Percentiles rank a stretch among this genome's conserved stretches.
phyloP scores from a whole-genome alignment of 495 filamentous ascomycete species.

The Sordaria brevicollis region DNA sequence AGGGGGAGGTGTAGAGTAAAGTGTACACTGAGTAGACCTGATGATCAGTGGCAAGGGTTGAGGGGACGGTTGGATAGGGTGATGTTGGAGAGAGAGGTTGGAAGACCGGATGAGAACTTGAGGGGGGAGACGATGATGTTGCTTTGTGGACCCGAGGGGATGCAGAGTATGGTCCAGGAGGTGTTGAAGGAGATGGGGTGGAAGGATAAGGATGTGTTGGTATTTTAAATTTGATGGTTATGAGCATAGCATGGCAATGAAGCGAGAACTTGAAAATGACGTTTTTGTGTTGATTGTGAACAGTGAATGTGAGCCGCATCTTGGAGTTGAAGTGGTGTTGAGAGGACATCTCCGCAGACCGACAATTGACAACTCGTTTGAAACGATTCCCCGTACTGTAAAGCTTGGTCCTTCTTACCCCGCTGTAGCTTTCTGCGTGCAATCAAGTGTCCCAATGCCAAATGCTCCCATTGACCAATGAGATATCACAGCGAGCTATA shows the following conservation, averaged over 20 bases:
- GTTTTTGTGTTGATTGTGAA: not conserved
- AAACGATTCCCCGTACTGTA: too few species aligned
- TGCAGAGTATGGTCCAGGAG: constrained; percentile 60
- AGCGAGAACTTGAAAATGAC: not conserved
- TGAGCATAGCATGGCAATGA: not conserved
- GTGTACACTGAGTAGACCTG: constrained; percentile 60
- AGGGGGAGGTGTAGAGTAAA: constrained; percentile 52
- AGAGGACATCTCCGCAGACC: not conserved
- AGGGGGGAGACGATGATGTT: constrained; percentile 54
- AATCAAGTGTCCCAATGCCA: not conserved
- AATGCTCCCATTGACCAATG: not conserved
- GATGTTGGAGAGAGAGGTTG: constrained; percentile 53
- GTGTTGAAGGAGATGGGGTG: constrained; percentile 63
- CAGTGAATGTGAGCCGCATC: not conserved
- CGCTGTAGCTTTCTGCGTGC: not conserved
- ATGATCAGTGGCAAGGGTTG: constrained; percentile 56
- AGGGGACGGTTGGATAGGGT: constrained; percentile 56
- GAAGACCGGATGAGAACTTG: constrained; percentile 18
- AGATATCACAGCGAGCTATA: too few species aligned
- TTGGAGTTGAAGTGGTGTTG: not conserved
- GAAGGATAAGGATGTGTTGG: constrained; percentile 68
- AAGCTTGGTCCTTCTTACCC: too few species aligned
- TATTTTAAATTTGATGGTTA: constrained; percentile 54
- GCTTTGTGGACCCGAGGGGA: constrained; percentile 70
- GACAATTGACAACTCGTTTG: not conserved